These are phyloP conservation scores for Tetragonia tetragonoides DNA, from an alignment of 148 eudicot species.

Conservation along the genomic window DNA sequence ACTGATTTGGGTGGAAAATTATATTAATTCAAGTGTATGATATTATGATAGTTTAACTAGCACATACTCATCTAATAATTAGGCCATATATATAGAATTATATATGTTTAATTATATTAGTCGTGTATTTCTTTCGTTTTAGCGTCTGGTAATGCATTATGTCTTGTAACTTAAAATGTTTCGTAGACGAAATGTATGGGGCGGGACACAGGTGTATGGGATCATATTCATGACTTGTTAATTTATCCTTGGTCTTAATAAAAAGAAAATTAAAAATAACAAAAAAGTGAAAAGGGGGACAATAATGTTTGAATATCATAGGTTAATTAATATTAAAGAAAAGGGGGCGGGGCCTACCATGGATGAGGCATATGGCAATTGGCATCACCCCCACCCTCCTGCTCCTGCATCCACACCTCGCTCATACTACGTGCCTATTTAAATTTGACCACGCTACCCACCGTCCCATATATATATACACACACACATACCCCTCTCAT, in stretches of 20 bases:
- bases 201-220: neutral
- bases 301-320: constrained; percentile 3
- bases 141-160: neutral
- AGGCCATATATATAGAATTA: too few relatives aligned
- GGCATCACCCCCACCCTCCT: too few relatives aligned
- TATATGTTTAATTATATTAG: too few relatives aligned
- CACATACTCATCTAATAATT: too few relatives aligned
- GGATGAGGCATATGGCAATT: too few relatives aligned
- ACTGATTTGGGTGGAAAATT: too few relatives aligned
- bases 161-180: neutral
- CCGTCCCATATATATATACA: constrained; percentile 14
- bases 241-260: neutral
- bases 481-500: neutral
- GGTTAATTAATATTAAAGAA: neutral
- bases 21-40: too few relatives aligned
- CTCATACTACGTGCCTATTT: neutral
- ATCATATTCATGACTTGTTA: constrained; percentile 10
- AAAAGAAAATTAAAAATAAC: neutral
- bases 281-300: constrained; percentile 3
- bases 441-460: neutral
- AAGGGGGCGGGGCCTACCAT: too few relatives aligned
- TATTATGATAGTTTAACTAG: too few relatives aligned
- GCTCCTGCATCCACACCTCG: too few relatives aligned
- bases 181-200: neutral
- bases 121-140: too few relatives aligned